These are phyloP conservation scores for Ogataea nonfermentans DNA, from an alignment of 805 yeast genomes.

Conservation along the genomic window DNA sequence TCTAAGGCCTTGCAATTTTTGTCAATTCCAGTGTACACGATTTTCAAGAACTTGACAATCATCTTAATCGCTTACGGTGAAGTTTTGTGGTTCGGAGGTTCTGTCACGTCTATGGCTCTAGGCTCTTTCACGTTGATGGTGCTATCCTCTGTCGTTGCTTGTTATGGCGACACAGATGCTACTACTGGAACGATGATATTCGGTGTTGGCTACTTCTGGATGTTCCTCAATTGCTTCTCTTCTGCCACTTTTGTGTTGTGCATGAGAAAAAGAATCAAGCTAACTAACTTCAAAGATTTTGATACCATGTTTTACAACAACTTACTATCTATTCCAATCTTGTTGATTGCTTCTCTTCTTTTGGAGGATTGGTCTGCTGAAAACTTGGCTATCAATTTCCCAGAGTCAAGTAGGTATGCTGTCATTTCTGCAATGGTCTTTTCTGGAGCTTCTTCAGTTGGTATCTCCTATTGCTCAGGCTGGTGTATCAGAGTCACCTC, in stretches of 20 bases:
- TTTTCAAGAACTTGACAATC: conserved; percentile 95
- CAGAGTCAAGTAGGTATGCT: conserved; percentile 62
- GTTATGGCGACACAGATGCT: conserved; percentile 63
- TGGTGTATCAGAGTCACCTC: conserved; percentile 99
- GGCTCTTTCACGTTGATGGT: conserved; percentile 91
- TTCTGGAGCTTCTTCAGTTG: conserved; percentile 92
- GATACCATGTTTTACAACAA: conserved; percentile 99
- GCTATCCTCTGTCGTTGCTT: conserved; percentile 92
- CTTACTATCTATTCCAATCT: conserved; percentile 86
- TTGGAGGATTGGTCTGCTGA: conserved; percentile 92
- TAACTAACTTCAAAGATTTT: conserved; percentile 93
- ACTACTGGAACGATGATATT: conserved; percentile 40
- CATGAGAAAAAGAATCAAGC: conserved; percentile 97
- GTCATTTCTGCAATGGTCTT: conserved; percentile 80
- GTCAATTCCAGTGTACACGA: conserved; percentile 94
- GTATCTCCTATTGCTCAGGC: conserved; percentile 97
- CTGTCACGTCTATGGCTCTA: conserved; percentile 84
- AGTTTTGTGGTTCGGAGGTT: conserved; percentile 94
- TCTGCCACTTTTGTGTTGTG: conserved; percentile 90
- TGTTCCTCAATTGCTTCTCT: conserved; percentile 91
- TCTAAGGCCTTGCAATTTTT: conserved; percentile 92
- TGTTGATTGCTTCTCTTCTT: conserved; percentile 68
- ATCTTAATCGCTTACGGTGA: conserved; percentile 98
- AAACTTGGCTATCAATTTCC: conserved; percentile 78
- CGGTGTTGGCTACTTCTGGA: conserved; percentile 91